phyloP scores from a whole-genome alignment of 345 rosid species.

The Hypericum androsaemum region DNA sequence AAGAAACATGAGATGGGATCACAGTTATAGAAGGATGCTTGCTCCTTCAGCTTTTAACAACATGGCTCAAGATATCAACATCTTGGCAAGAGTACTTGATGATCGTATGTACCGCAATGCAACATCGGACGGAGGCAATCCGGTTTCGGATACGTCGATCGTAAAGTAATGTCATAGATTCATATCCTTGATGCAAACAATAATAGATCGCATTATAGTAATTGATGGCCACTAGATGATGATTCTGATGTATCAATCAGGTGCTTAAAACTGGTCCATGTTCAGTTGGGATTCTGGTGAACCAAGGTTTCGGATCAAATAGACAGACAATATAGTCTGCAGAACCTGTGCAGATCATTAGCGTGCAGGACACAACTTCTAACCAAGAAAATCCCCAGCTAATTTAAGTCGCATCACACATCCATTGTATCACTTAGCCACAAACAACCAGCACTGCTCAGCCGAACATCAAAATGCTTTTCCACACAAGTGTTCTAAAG shows the following conservation, averaged over 20 bases:
- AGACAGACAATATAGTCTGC: conserved; percentile 28
- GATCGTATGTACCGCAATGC: no score
- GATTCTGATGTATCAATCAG: conserved; percentile 27
- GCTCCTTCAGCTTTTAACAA: conserved; percentile 57
- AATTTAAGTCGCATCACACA: no score
- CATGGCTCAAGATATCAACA: conserved; percentile 73
- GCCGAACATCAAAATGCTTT: no score
- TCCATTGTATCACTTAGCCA: no score
- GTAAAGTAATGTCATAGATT: conserved; percentile 45
- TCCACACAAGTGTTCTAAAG: no score
- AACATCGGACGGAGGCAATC: conserved; percentile 50
- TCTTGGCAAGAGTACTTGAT: conserved; percentile 69
- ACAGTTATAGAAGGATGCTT: conserved; percentile 58
- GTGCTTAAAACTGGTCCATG: conserved; percentile 76
- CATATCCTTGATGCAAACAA: no score
- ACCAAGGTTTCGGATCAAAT: conserved; percentile 63
- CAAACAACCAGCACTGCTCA: no score
- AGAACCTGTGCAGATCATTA: no score
- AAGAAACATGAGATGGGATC: conserved; percentile 57
- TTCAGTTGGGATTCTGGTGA: conserved; percentile 84
- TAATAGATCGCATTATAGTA: neutral
- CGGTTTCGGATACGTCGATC: conserved; percentile 78
- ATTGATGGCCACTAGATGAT: neutral
- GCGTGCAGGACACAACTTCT: no score
- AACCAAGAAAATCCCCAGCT: no score